Conservation (phyloP, 1,139 yeast species). For the Pichia sp. region DNA sequence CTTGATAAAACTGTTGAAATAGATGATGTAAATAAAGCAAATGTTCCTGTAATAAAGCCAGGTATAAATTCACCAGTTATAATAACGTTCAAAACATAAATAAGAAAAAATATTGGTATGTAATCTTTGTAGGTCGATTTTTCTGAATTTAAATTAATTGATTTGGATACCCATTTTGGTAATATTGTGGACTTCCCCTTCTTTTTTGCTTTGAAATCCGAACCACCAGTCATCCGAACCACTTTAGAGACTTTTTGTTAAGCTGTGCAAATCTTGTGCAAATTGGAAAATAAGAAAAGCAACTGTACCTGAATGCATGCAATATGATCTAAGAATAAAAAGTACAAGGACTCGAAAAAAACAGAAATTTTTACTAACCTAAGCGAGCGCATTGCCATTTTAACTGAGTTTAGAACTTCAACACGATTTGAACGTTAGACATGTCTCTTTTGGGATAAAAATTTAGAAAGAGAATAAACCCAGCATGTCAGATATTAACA, state of each 20-base stretch:
- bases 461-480: too few relatives aligned
- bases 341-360: too few relatives aligned
- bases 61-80: constrained; percentile 9
- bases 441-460: too few relatives aligned
- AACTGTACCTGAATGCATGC: too few relatives aligned
- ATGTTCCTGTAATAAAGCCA: neutral
- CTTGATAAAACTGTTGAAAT: neutral
- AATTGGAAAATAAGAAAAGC: too few relatives aligned
- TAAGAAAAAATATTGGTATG: constrained; percentile 3
- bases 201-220: constrained; percentile 6
- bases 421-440: too few relatives aligned
- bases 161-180: constrained; percentile 3
- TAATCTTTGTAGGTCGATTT: constrained; percentile 1
- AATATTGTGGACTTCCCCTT: constrained; percentile 2
- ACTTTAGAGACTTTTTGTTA: neutral
- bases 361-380: too few relatives aligned
- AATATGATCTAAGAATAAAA: neutral
- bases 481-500: constrained; percentile 6
- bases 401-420: too few relatives aligned
- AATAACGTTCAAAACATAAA: constrained; percentile 5
- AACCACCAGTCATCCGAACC: neutral
- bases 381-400: too few relatives aligned
- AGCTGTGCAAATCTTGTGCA: too few relatives aligned
- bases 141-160: neutral
- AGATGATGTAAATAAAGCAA: constrained; percentile 1